Percentiles rank a stretch among this genome's conserved stretches.
Conservation (phyloP, 345 rosid species). For the Ceriops zippeliana region DNA sequence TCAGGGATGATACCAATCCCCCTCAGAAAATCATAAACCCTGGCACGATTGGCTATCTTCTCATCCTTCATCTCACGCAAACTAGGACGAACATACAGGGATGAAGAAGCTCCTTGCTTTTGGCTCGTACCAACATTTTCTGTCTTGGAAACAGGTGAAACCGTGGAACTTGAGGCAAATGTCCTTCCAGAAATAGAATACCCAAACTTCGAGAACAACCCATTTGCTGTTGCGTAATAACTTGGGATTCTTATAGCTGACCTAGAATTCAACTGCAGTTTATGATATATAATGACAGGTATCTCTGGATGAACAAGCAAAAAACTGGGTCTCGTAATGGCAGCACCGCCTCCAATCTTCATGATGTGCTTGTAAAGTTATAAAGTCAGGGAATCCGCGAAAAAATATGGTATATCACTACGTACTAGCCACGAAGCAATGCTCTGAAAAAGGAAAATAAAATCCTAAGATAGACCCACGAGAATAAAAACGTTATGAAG, state of each 20-base stretch:
- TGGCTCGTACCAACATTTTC: slow-evolving; percentile 24
- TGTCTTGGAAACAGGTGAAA: slow-evolving; percentile 33
- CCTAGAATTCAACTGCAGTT: slow-evolving; percentile 24
- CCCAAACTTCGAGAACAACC: slow-evolving; percentile 29
- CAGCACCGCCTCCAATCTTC: slow-evolving; percentile 53
- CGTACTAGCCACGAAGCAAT: background rate
- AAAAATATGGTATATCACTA: background rate
- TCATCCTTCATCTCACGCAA: slow-evolving; percentile 61
- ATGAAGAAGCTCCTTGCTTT: slow-evolving; percentile 46
- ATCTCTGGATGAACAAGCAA: slow-evolving; percentile 54
- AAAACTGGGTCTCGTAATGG: slow-evolving; percentile 51
- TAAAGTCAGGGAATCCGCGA: slow-evolving; percentile 20
- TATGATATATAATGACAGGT: slow-evolving; percentile 38
- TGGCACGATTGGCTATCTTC: slow-evolving; percentile 64
- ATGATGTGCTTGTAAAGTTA: slow-evolving; percentile 21
- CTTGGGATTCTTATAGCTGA: slow-evolving; percentile 29
- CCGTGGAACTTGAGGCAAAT: slow-evolving; percentile 38
- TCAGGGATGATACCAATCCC: slow-evolving; percentile 66
- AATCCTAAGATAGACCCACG: too few relatives aligned
- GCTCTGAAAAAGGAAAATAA: background rate
- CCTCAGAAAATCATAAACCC: slow-evolving; percentile 66
- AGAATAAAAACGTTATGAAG: background rate
- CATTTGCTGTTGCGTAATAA: slow-evolving; percentile 29
- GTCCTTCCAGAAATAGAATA: slow-evolving; percentile 49
- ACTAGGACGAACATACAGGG: slow-evolving; percentile 72